Evolutionary conservation across 2,329 filamentous ascomycete species (phyloP).

Genomic region (Alternaria postmessia): DNA sequence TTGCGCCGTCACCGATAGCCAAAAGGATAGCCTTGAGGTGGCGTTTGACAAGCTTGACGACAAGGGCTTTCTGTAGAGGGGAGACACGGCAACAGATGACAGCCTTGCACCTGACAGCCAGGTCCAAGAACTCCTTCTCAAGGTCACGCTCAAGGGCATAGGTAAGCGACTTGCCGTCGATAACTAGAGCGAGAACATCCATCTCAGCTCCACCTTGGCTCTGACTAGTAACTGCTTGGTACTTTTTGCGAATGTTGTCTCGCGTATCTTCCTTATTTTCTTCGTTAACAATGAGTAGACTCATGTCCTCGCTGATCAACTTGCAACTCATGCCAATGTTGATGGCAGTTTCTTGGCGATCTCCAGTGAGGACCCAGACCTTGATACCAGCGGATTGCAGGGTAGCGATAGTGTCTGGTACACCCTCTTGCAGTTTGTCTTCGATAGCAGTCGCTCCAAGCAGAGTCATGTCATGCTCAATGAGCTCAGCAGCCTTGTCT

Average conservation of each 20-base stretch:
- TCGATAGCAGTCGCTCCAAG: slow-evolving; percentile 97
- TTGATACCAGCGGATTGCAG: slow-evolving; percentile 97
- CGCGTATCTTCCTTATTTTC: slow-evolving; percentile 79
- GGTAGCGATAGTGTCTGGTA: slow-evolving; percentile 97
- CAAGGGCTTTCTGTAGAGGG: slow-evolving; percentile 93
- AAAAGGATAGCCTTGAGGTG: slow-evolving; percentile 90
- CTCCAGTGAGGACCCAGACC: slow-evolving; percentile 96
- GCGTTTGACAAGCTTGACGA: slow-evolving; percentile 97
- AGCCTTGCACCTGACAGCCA: slow-evolving; percentile 97
- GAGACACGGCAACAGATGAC: slow-evolving; percentile 97
- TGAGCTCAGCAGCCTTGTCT: slow-evolving; percentile 95
- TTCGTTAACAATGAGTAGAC: slow-evolving; percentile 94
- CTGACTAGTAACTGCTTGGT: slow-evolving; percentile 88
- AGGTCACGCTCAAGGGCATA: slow-evolving; percentile 92
- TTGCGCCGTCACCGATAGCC: slow-evolving; percentile 96
- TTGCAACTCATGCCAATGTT: slow-evolving; percentile 99
- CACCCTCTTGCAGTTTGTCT: slow-evolving; percentile 94
- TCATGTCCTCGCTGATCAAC: slow-evolving; percentile 98
- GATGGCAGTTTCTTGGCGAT: slow-evolving; percentile 98
- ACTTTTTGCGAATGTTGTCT: slow-evolving; percentile 91
- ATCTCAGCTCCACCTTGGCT: slow-evolving; percentile 77
- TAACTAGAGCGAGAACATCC: slow-evolving; percentile 89
- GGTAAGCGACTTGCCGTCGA: slow-evolving; percentile 94
- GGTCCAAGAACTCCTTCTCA: slow-evolving; percentile 90
- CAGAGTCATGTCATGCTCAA: slow-evolving; percentile 89